Conservation (phyloP, 139 green algal species). For the Haematococcus lacustris region DNA sequence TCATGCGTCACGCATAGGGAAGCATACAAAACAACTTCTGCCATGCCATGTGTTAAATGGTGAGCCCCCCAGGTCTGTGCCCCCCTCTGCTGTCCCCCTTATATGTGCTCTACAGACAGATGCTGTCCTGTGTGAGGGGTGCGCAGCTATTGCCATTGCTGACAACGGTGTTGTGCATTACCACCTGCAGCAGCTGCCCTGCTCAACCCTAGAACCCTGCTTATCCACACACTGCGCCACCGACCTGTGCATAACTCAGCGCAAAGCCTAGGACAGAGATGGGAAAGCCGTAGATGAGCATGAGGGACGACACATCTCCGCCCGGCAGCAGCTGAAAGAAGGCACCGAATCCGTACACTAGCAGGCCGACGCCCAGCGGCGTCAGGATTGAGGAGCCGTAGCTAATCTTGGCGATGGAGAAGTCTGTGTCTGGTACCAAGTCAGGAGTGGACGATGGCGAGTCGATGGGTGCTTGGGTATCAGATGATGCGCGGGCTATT, state of each 20-base stretch:
- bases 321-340: constrained; percentile 93
- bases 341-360: constrained; percentile 85
- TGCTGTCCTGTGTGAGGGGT: not conserved
- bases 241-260: constrained; percentile 74
- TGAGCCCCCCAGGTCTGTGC: too few species aligned
- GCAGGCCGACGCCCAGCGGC: constrained; percentile 58
- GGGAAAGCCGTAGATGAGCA: constrained; percentile 98
- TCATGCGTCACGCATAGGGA: too few species aligned
- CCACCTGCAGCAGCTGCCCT: too few species aligned
- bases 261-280: constrained; percentile 90
- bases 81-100: constrained; percentile 19
- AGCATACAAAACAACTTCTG: too few species aligned
- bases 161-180: not conserved
- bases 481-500: too few species aligned
- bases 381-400: constrained; percentile 76
- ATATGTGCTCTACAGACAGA: constrained; percentile 3
- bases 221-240: not conserved
- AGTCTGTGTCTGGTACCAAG: constrained; percentile 37
- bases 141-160: not conserved
- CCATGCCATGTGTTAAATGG: too few species aligned
- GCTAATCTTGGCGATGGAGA: constrained; percentile 68
- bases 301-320: constrained; percentile 70
- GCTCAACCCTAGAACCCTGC: too few species aligned
- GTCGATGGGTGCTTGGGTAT: too few species aligned
- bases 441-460: too few species aligned